Evolutionary conservation across 495 filamentous ascomycete species (phyloP).

Genomic region (Aspergillus egyptiacus): DNA sequence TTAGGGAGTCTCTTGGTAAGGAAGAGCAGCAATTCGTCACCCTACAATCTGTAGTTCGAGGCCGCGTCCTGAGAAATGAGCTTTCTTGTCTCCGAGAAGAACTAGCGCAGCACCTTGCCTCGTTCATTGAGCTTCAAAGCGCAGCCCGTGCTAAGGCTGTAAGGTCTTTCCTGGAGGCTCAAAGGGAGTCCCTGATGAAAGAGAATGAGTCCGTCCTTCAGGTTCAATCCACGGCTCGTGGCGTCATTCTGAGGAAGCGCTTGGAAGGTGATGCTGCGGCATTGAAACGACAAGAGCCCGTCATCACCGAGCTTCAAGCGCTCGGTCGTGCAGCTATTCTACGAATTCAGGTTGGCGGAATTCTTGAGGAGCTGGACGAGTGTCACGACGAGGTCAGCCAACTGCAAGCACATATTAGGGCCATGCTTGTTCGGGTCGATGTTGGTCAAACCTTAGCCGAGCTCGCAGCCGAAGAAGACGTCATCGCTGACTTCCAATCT

Average conservation of each 20-base stretch:
- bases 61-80: conserved; percentile 24
- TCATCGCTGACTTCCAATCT: conserved; percentile 68
- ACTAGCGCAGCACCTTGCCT: conserved; percentile 25
- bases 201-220: conserved; percentile 33
- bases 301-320: conserved; percentile 64
- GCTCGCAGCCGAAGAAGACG: conserved; percentile 75
- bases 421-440: conserved; percentile 67
- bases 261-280: conserved; percentile 45
- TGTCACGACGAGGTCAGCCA: conserved; percentile 65
- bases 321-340: conserved; percentile 67
- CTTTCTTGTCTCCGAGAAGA: conserved; percentile 23
- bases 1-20: conserved; percentile 29
- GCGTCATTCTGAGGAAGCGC: conserved; percentile 36
- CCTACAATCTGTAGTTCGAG: conserved; percentile 43
- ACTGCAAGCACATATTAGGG: conserved; percentile 69
- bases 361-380: conserved; percentile 71
- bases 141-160: conserved; percentile 26
- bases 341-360: conserved; percentile 61
- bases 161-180: conserved; percentile 32
- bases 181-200: conserved; percentile 27
- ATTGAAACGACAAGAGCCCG: conserved; percentile 51
- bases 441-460: conserved; percentile 64
- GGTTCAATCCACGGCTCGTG: conserved; percentile 46
- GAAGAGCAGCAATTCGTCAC: conserved; percentile 20
- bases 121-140: conserved; percentile 31